Conservation (phyloP, 177 flowering plant species). For the Vitis hybrid region DNA sequence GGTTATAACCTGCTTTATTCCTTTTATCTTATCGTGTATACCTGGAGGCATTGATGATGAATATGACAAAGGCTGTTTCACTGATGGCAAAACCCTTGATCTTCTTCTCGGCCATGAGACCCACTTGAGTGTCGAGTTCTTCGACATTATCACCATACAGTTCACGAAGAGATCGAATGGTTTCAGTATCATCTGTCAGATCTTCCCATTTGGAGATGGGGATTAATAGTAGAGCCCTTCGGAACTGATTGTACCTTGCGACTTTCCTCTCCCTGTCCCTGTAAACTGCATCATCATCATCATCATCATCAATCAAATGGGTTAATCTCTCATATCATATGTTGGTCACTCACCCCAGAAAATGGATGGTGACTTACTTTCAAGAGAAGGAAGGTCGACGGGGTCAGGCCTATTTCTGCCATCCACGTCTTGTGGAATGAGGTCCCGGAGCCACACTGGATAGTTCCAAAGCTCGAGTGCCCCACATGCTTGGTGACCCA, state of each 20-base stretch:
- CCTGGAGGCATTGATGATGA: constrained; percentile 46
- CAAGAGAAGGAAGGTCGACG: constrained; percentile 47
- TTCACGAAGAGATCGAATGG: constrained; percentile 25
- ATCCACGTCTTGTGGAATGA: constrained; percentile 41
- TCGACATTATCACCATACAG: constrained; percentile 51
- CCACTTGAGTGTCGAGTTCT: constrained; percentile 45
- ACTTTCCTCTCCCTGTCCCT: constrained; percentile 54
- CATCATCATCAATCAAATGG: too few species aligned
- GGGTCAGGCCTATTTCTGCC: constrained; percentile 41
- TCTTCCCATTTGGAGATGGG: constrained; percentile 57
- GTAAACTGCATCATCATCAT: constrained; percentile 26
- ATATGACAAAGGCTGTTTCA: constrained; percentile 53
- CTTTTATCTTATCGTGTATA: constrained; percentile 3
- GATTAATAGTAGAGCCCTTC: constrained; percentile 38
- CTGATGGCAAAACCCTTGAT: constrained; percentile 60
- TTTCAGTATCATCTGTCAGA: constrained; percentile 41
- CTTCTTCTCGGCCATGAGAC: constrained; percentile 53
- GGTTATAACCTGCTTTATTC: not conserved
- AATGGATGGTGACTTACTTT: constrained; percentile 26
- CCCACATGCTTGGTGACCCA: constrained; percentile 59
- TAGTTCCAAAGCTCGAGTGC: constrained; percentile 47
- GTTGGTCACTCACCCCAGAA: too few species aligned
- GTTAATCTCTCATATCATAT: not conserved
- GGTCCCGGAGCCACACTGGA: constrained; percentile 49
- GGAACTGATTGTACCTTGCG: constrained; percentile 46